A percentile compares a stretch with the other conserved stretches of the same genome.
Conservation (phyloP, 345 rosid species). For the Leavenworthia alabamica region DNA sequence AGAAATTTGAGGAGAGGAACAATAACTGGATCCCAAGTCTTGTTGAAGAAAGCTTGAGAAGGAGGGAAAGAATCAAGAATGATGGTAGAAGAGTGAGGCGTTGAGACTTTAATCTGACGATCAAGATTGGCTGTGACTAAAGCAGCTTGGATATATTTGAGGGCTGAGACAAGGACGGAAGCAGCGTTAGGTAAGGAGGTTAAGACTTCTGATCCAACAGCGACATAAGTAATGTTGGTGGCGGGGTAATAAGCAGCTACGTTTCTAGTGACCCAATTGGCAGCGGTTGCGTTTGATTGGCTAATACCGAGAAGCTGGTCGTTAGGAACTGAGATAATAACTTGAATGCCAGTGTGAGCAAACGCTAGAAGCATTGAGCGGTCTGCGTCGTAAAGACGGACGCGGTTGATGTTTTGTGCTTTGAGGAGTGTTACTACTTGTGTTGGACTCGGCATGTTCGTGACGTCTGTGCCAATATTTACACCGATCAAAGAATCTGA, state of each 20-base stretch:
- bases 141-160: constrained; percentile 79
- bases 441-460: constrained; percentile 86
- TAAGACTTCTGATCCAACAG: constrained; percentile 85
- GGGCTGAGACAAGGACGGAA: constrained; percentile 74
- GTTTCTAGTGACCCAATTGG: constrained; percentile 89
- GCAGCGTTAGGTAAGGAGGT: constrained; percentile 68
- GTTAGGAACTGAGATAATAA: constrained; percentile 85
- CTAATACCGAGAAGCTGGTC: constrained; percentile 94
- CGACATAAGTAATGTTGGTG: constrained; percentile 82
- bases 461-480: constrained; percentile 80
- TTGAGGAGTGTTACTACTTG: constrained; percentile 81
- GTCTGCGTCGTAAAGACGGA: constrained; percentile 84
- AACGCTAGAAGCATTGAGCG: constrained; percentile 75
- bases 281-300: constrained; percentile 96
- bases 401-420: constrained; percentile 72
- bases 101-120: constrained; percentile 76
- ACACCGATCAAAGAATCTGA: constrained; percentile 82
- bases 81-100: constrained; percentile 78
- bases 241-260: constrained; percentile 80
- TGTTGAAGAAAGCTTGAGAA: constrained; percentile 97
- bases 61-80: constrained; percentile 98
- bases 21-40: constrained; percentile 79
- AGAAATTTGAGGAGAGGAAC: constrained; percentile 86
- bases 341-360: constrained; percentile 81
- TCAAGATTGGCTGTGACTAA: constrained; percentile 89